Base-by-base conservation (phyloP, 1,139 yeast genomes). In the Sugiyamaella xylanicola region DNA sequence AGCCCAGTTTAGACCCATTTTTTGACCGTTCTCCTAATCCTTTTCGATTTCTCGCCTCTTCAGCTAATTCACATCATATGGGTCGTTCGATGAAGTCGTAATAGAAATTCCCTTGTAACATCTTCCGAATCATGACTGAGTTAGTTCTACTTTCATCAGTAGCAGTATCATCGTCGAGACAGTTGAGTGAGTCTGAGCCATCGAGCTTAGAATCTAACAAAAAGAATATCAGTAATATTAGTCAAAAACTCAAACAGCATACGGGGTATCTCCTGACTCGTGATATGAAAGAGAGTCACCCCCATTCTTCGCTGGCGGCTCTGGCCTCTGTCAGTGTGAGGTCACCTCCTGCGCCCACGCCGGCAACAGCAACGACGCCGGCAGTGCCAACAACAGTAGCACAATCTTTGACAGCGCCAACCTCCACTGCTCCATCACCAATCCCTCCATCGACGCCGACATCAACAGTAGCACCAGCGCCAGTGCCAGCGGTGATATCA, bases 131-230 rank as follows among this genome's bases (percentile, higher is more conserved):
- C 51, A 63, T 63, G 66, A 62, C 66, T 42, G 62, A 63, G 48
- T 60, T 63, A 41, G 64, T 58, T 1, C 53, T 63, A 25, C 54
- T 63, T 32, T 63, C 65, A 11, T 59, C 65, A 36, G 63, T 63
- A 36, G 65, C 65, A 13, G 45, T 44, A 32, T 54, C 54, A 40
- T 42, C 48, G 36, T 42, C 40, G 13, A 45, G 48, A 32, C 39
- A 32, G 29, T 22, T 43, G 29, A 43, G 47, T 27, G 37, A 43
- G 8, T 17, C 37, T 15, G 37, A 32, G 19, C 32, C 50, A 21
- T 11, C 35, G 13, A 37, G 43, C 15, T 25, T 39, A 29, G 32
- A 45, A 9, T 45, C 43, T 40, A 21, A 40, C 11, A 20, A 8
- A 9, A 41, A 41, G 15, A 21, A 25, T 21, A 25, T 3, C 9